Percentiles rank a stretch among this genome's conserved stretches.
Conservation (phyloP, 2,329 filamentous ascomycete species). For the Ophiostoma sp. region DNA sequence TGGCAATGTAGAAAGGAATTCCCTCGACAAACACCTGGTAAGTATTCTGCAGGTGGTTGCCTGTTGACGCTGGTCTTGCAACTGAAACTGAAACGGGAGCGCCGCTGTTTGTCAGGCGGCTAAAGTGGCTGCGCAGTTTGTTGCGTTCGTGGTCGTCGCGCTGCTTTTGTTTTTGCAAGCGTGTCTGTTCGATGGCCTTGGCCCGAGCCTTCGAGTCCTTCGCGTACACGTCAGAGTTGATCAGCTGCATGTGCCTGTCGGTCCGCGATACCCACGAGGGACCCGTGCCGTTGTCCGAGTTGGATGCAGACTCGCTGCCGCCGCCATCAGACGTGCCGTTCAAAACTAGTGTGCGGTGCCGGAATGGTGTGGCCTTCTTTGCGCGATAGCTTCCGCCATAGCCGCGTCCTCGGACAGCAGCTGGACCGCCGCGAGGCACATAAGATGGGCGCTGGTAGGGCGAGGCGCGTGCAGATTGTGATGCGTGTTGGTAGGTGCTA, state of each 20-base stretch:
- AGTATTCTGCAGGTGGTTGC: conserved; percentile 32
- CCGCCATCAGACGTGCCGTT: conserved; percentile 41
- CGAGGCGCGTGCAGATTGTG: conserved; percentile 21
- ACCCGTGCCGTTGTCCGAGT: conserved; percentile 30
- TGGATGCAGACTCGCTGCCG: conserved; percentile 27
- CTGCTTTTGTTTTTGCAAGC: conserved; percentile 50
- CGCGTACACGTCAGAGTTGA: conserved; percentile 73
- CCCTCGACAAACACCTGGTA: conserved; percentile 66
- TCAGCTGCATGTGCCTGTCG: conserved; percentile 74
- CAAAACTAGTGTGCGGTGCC: conserved; percentile 58
- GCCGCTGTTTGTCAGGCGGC: conserved; percentile 33
- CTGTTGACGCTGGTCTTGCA: conserved; percentile 26
- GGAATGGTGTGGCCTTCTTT: conserved; percentile 38
- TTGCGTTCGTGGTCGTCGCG: conserved; percentile 55
- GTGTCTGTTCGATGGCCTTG: conserved; percentile 67
- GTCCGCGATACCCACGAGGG: conserved; percentile 63
- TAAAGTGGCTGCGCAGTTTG: conserved; percentile 48
- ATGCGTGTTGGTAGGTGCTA: conserved; percentile 28
- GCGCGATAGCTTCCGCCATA: conserved; percentile 34
- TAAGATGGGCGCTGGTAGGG: conserved; percentile 32
- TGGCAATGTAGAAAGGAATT: conserved; percentile 66
- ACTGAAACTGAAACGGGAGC: conserved; percentile 30
- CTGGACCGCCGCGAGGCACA: not conserved
- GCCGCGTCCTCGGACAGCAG: conserved; percentile 6
- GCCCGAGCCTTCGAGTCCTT: conserved; percentile 63